Percentiles rank a stretch among this genome's conserved stretches.
phyloP scores from a whole-genome alignment of 192 early-diverging fungal genomes.

The Gigaspora rosea region DNA sequence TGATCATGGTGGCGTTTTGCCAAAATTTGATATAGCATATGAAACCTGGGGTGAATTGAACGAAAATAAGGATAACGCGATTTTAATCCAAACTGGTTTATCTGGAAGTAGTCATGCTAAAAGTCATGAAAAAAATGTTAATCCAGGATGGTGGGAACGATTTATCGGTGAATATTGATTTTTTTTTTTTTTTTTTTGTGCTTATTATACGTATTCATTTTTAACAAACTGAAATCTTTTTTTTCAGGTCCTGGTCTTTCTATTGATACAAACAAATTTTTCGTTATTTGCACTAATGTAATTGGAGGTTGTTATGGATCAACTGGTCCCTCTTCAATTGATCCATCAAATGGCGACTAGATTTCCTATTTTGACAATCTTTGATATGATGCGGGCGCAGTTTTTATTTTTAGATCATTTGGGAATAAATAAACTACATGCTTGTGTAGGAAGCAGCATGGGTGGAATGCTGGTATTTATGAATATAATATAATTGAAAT shows the following conservation, averaged over 20 bases:
- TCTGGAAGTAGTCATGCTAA: slow-evolving; percentile 91
- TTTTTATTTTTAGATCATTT: slow-evolving; percentile 80
- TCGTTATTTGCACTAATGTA: slow-evolving; percentile 95
- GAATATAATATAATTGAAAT: slow-evolving; percentile 1
- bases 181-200: background rate
- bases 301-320: slow-evolving; percentile 97
- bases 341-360: slow-evolving; percentile 79
- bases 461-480: slow-evolving; percentile 83
- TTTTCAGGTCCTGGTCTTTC: slow-evolving; percentile 71
- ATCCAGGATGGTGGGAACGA: slow-evolving; percentile 96
- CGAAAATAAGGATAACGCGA: slow-evolving; percentile 75
- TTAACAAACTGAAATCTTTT: background rate
- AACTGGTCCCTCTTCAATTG: slow-evolving; percentile 84
- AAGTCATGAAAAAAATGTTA: slow-evolving; percentile 74
- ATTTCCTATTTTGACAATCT: slow-evolving; percentile 91
- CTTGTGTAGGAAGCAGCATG: slow-evolving; percentile 92
- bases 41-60: slow-evolving; percentile 97
- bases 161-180: slow-evolving; percentile 67
- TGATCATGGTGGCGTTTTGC: slow-evolving; percentile 82
- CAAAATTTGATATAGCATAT: slow-evolving; percentile 83
- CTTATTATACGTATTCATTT: slow-evolving; percentile 27
- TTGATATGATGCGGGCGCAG: slow-evolving; percentile 97
- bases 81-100: slow-evolving; percentile 94
- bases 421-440: slow-evolving; percentile 79
- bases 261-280: slow-evolving; percentile 93